Evolutionary conservation across 495 filamentous ascomycete genomes (phyloP), one percentile per base, ranked within the genome.

Genomic region (Cercophora sp.): DNA sequence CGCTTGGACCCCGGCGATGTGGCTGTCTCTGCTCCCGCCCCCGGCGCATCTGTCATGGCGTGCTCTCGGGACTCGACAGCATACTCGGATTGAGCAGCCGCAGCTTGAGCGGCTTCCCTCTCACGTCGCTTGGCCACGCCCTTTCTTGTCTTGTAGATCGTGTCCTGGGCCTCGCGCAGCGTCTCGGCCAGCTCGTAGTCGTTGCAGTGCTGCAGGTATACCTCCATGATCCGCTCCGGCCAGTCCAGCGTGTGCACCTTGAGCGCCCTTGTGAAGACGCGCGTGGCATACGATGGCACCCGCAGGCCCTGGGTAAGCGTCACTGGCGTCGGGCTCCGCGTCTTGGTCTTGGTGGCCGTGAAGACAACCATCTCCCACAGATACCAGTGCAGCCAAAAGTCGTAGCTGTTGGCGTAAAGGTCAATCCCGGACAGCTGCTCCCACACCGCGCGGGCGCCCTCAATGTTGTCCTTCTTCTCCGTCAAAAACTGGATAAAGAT

Each of bases 321-420:
- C 9, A 58, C 57, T 8, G 75, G 75, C 4, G 74, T 75, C 0
- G 74, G 74, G 47, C 73, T 78, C 25, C 67, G 64, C n/a, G 56
- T 56, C 48, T 69, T 72, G 46, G 55, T 61, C 52, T 62, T 69
- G 5, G 69, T 65, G 5, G 76, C 61, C 3, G 65, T 34, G 42
- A 74, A 76, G 13, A 71, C 67, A 43, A 85, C 78, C 75, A 96
- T 83, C 66, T 96, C 93, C 89, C 89, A 98, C 34, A 83, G 69
- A 66, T 95, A 96, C 65, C 87, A 96, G 31, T 84, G 80, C 25
- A 90, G 79, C 93, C 93, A 98, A 61, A 96, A 96, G 59, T 95
- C 88, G 59, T 88, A 88, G 60, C 84, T 89, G 55, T 87, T 77
- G 16, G 83, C 84, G 29, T 87, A 83, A 11, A 82, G 75, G 18